Percentiles rank a stretch among this genome's conserved stretches.
These are phyloP conservation scores for Salix caprea DNA, from an alignment of 345 rosid species.

Conservation along the genomic window DNA sequence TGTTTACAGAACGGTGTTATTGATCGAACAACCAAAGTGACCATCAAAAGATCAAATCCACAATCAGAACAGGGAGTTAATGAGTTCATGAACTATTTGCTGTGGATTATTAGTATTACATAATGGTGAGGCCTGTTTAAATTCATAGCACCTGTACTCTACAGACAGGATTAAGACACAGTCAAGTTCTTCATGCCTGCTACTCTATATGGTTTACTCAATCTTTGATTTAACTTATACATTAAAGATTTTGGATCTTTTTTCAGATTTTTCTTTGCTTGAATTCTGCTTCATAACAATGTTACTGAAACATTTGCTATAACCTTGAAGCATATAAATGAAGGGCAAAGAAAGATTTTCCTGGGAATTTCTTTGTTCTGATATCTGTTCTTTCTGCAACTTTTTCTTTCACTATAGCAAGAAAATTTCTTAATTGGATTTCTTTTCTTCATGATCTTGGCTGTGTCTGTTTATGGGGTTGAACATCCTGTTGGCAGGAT, in stretches of 20 bases:
- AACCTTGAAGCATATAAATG: neutral
- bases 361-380: neutral
- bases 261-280: neutral
- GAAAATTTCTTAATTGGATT: neutral
- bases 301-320: neutral
- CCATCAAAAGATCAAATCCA: slow-evolving; percentile 71
- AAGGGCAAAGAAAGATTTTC: neutral
- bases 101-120: neutral
- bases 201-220: neutral
- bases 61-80: slow-evolving; percentile 76
- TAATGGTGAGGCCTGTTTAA: neutral
- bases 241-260: neutral
- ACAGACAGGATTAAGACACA: neutral
- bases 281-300: neutral
- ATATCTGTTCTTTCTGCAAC: too few species aligned
- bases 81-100: slow-evolving; percentile 46
- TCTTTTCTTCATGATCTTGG: neutral
- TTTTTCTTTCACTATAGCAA: neutral
- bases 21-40: slow-evolving; percentile 53
- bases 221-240: neutral
- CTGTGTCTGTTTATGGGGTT: too few species aligned
- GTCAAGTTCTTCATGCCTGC: neutral
- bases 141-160: neutral
- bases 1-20: slow-evolving; percentile 63
- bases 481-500: too few species aligned